Conservation (phyloP, 108 stramenopile genomes). For the Ochromonas danica region DNA sequence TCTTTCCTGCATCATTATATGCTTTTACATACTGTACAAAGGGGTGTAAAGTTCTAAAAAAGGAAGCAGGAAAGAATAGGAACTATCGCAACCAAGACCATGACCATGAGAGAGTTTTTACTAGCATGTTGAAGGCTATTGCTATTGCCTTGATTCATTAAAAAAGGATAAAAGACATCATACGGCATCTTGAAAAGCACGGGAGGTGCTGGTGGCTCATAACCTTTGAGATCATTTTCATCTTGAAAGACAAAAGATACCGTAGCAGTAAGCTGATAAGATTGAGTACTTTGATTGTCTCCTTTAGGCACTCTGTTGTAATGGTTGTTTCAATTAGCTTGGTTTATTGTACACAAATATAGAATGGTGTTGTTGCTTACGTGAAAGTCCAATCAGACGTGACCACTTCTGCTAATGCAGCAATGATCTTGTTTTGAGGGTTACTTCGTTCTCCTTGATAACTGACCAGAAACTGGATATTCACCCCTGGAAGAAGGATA, state of each 20-base stretch:
- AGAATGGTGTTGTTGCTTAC: conserved; percentile 43
- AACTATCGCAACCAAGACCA: no score
- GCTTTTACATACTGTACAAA: no score
- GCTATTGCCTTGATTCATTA: no score
- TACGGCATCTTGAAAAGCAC: conserved; percentile 50
- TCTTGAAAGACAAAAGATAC: conserved; percentile 44
- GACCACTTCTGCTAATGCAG: not conserved
- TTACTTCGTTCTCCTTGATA: not conserved
- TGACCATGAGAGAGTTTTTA: no score
- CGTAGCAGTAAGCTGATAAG: conserved; percentile 40
- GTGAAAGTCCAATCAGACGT: conserved; percentile 12
- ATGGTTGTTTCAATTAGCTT: conserved; percentile 39
- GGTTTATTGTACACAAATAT: conserved; percentile 40
- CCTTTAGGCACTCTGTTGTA: conserved; percentile 40
- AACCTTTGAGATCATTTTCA: conserved; percentile 35
- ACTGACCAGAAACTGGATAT: conserved; percentile 9
- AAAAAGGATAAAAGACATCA: conserved; percentile 55
- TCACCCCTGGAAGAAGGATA: not conserved
- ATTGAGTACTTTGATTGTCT: not conserved
- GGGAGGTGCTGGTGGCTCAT: conserved; percentile 48
- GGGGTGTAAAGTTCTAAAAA: no score
- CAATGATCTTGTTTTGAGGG: conserved; percentile 25
- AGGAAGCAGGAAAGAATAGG: no score
- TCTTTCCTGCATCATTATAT: no score
- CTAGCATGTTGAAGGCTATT: no score